Evolutionary conservation across 495 filamentous ascomycete species (phyloP), one percentile per base, ranked within the genome.

Genomic region (Sabuloglossum arenarium): DNA sequence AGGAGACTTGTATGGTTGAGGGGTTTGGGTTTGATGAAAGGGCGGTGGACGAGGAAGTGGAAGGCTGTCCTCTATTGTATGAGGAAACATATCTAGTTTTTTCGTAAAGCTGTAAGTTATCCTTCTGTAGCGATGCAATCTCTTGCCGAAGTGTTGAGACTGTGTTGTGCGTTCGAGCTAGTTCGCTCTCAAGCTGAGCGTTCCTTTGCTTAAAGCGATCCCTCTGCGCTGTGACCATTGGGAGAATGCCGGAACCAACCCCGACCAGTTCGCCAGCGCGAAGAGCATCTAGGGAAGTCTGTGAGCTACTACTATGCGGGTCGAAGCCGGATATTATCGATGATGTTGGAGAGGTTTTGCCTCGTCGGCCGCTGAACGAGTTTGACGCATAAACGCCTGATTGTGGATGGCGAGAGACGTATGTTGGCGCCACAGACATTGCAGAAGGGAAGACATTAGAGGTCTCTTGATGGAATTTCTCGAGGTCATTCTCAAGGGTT

Each of bases 151-250:
- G 74, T 10, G 88, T 83, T 24, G 90, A 88, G 27, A 97, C 82
- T 0, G 79, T 83, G 39, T 73, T 77, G 64, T 97, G 86, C 53
- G 75, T 71, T 57, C 91, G 88, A 6, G 86, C 86, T 21, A 97
- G 74, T 62, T 97, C 89, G 50, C 86, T 79, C 66, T 97, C 93
- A 45, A 99, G 78, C 64, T 97, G 86, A 0, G 81, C 68, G 58
- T 94, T 97, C 61, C 88, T 83, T 73, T 94, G 86, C 74, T 95
- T 97, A 77, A 99, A 99, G 43, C 91, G 85, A 68, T 99, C 91
- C 58, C 91, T 82, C 67, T 99, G 91, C 21, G 91, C 91, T 50
- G 91, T 93, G 56, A 99, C 82, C 91, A 99, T 99, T 27, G 93
- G 91, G 27, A 99, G 72, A 58, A 99, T 94, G 21, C 88, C 88